A percentile compares a stretch with the other conserved stretches of the same genome.
phyloP scores from a whole-genome alignment of 1,284 basidiomycete genomes.

The Tremellales sp. region DNA sequence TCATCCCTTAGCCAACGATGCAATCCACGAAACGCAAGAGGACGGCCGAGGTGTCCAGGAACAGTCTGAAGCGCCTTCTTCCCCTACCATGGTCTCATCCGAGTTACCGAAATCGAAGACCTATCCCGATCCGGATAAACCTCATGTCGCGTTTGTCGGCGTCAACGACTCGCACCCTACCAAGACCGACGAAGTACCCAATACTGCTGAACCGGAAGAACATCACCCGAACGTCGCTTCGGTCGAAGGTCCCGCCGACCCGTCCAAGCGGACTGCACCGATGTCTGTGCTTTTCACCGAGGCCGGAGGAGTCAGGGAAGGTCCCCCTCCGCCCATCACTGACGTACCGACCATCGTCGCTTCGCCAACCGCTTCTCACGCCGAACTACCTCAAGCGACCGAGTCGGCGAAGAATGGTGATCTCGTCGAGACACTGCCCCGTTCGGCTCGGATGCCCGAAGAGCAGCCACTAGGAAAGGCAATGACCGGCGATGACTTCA shows the following conservation, averaged over 20 bases:
- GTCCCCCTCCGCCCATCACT: neutral
- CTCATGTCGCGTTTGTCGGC: conserved; percentile 14
- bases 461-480: conserved; percentile 1
- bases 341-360: conserved; percentile 1
- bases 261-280: neutral
- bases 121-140: conserved; percentile 10
- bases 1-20: no score
- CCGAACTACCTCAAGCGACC: neutral
- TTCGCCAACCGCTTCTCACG: conserved; percentile 9
- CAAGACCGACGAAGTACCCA: conserved; percentile 2
- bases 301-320: neutral
- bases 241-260: neutral
- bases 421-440: conserved; percentile 5
- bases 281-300: neutral
- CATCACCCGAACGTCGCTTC: neutral
- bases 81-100: conserved; percentile 29
- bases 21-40: neutral
- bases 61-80: conserved; percentile 36
- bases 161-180: neutral
- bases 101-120: conserved; percentile 31
- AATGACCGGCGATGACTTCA: no score
- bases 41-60: neutral
- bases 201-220: conserved; percentile 8
- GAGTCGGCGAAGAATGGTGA: neutral
- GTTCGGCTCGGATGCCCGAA: conserved; percentile 7